Evolutionary conservation across 768 basidiomycete genomes (phyloP).

Genomic region (Rubroboletus pulcherrimus): DNA sequence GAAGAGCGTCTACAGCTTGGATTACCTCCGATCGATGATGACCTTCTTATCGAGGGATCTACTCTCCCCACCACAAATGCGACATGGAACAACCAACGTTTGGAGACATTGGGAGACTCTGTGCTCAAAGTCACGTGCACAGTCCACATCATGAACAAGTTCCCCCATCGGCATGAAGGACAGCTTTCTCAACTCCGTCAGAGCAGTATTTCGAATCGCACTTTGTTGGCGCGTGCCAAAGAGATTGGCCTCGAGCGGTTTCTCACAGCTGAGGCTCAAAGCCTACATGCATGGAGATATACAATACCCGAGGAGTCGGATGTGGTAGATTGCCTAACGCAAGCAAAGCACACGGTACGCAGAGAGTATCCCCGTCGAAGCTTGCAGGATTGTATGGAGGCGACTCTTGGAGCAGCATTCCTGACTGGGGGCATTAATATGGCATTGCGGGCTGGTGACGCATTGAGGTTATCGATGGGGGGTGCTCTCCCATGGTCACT

Average conservation of each 20-base stretch:
- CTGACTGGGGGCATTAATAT: slow-evolving; percentile 66
- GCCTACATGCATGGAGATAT: slow-evolving; percentile 57
- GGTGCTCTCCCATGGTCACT: slow-evolving; percentile 64
- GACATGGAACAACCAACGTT: slow-evolving; percentile 75
- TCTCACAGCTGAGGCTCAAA: slow-evolving; percentile 56
- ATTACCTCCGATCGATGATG: slow-evolving; percentile 56
- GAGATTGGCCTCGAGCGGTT: slow-evolving; percentile 60
- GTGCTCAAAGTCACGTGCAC: slow-evolving; percentile 75
- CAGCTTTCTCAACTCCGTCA: slow-evolving; percentile 67
- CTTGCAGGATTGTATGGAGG: slow-evolving; percentile 88
- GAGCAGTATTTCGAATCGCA: slow-evolving; percentile 65
- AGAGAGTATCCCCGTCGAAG: slow-evolving; percentile 62
- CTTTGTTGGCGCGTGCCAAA: slow-evolving; percentile 63
- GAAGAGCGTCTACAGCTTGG: slow-evolving; percentile 50
- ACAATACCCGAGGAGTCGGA: slow-evolving; percentile 38
- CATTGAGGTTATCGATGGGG: slow-evolving; percentile 70
- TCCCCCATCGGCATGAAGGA: slow-evolving; percentile 77
- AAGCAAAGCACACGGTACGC: slow-evolving; percentile 29
- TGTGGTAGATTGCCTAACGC: slow-evolving; percentile 27
- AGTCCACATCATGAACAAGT: slow-evolving; percentile 73
- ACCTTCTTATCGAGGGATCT: slow-evolving; percentile 66
- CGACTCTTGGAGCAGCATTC: slow-evolving; percentile 75
- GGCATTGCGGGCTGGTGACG: slow-evolving; percentile 61
- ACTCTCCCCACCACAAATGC: slow-evolving; percentile 65
- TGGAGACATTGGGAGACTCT: slow-evolving; percentile 86